A percentile compares a stretch with the other conserved stretches of the same genome.
These are phyloP conservation scores for Leccinellum luteum DNA, from an alignment of 768 basidiomycete species.

Conservation along the genomic window DNA sequence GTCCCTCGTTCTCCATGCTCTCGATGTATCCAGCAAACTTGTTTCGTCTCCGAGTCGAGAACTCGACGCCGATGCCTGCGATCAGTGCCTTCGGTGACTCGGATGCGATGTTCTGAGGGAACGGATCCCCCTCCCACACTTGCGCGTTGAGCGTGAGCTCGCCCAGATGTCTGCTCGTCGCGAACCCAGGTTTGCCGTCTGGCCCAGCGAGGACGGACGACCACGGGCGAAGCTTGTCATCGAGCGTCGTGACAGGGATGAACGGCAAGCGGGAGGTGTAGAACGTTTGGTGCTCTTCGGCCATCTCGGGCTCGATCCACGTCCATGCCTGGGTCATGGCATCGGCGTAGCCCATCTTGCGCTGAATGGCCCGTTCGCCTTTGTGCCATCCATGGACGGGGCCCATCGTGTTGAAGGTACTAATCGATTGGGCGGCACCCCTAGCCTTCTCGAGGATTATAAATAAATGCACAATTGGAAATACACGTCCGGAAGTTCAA, in stretches of 20 bases:
- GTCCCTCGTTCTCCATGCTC: slow-evolving; percentile 29
- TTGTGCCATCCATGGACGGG: slow-evolving; percentile 37
- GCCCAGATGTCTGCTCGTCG: slow-evolving; percentile 35
- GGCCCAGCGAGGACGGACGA: slow-evolving; percentile 49
- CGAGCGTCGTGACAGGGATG: slow-evolving; percentile 55
- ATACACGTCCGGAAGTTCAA: too few species aligned
- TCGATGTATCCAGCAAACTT: slow-evolving; percentile 58
- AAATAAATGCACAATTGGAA: neutral
- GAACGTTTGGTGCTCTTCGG: slow-evolving; percentile 48
- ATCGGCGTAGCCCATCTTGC: slow-evolving; percentile 42
- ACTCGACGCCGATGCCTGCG: slow-evolving; percentile 63
- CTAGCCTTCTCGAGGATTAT: too few species aligned
- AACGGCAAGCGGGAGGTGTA: slow-evolving; percentile 50
- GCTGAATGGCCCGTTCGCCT: slow-evolving; percentile 52
- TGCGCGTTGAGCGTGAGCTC: slow-evolving; percentile 37
- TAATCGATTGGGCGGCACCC: too few species aligned
- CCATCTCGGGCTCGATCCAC: slow-evolving; percentile 44
- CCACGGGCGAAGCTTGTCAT: slow-evolving; percentile 54
- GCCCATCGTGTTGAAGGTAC: slow-evolving; percentile 16
- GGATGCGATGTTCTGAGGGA: slow-evolving; percentile 35
- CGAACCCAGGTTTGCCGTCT: slow-evolving; percentile 47
- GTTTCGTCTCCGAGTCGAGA: slow-evolving; percentile 55
- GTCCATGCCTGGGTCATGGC: slow-evolving; percentile 38
- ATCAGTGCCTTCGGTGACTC: slow-evolving; percentile 20
- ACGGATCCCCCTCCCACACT: slow-evolving; percentile 58